These are phyloP conservation scores for Karstenula rhodostoma DNA, from an alignment of 2,329 filamentous ascomycete genomes.

Conservation along the genomic window DNA sequence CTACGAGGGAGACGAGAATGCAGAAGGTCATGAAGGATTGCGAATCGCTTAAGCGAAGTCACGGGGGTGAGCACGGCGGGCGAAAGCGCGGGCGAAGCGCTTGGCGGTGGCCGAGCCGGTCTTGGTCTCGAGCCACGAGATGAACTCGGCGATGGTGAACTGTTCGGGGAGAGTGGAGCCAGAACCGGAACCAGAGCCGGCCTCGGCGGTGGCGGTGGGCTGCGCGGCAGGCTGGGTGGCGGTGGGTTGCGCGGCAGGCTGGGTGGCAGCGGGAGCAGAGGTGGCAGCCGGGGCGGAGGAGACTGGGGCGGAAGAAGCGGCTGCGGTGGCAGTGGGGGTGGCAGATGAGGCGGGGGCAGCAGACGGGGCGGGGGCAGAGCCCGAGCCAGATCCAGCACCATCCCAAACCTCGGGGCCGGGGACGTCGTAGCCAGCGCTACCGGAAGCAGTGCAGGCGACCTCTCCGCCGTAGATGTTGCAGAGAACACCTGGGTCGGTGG, in stretches of 20 bases:
- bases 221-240: constrained; percentile 14
- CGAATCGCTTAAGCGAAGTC: constrained; percentile 47
- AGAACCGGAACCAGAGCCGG: constrained; percentile 20
- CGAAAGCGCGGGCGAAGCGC: constrained; percentile 25
- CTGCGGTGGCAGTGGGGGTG: constrained; percentile 8
- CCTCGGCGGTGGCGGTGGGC: constrained; percentile 21
- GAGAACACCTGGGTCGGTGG: constrained; percentile 52
- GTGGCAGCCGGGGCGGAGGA: constrained; percentile 17
- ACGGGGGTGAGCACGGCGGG: constrained; percentile 47
- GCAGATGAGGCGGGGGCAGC: constrained; percentile 18
- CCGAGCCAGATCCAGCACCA: constrained; percentile 33
- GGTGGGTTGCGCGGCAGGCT: background rate
- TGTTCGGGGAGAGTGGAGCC: constrained; percentile 33
- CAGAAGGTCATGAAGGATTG: background rate
- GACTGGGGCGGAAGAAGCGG: constrained; percentile 11
- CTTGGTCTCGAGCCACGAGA: constrained; percentile 38
- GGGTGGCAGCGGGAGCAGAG: constrained; percentile 1
- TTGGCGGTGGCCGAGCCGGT: constrained; percentile 24
- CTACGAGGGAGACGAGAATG: background rate
- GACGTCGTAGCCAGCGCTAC: constrained; percentile 48
- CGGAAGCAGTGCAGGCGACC: constrained; percentile 8
- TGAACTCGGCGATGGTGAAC: constrained; percentile 42
- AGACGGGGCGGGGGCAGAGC: constrained; percentile 15
- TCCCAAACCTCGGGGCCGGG: constrained; percentile 50
- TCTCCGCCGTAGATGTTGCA: constrained; percentile 53